Evolutionary conservation across 2,329 filamentous ascomycete genomes (phyloP), one percentile per base, ranked within the genome.

Genomic region (Monosporascus cannonballus): DNA sequence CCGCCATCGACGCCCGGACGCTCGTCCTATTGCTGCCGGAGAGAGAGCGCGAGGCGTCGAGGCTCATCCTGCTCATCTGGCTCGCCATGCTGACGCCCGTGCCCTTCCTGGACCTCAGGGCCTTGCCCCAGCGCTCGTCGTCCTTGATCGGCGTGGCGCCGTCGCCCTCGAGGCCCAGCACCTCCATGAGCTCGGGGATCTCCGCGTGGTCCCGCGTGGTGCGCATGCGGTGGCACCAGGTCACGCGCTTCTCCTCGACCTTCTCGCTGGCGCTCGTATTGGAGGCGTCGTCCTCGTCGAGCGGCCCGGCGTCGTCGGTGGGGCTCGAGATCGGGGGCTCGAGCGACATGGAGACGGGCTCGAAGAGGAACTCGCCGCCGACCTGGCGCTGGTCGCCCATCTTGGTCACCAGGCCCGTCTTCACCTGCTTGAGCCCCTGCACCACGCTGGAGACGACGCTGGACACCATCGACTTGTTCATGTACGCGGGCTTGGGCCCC

Each of bases 191-290:
- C 66, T 85, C 84, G 0, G 77, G 76, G 1, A 92, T 75, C 73
- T 91, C 88, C 1, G 81, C 80, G 65, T 95, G 90, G 59, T 92
- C 89, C 48, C 89, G 74, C 14, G 89, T 93, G 53, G 82, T 88
- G 64, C 76, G 77, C 89, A 95, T 95, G 27, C 89, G 78, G 70
- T 93, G 88, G 61, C 86, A 91, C 89, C 90, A 95, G 1, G 81
- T 84, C 27, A 89, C 79, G 51, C 73, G 73, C 70, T 87, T 87
- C 62, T 80, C 74, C 62, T 81, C 66, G 15, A 66, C 61, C 42
- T 57, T 57, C 49, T 61, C n/a, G 47, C 27, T 15, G 47, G 20
- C 17, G 30, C 44, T 17, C 17, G 25, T 24, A 20, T 30, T 20
- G 38, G 17, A 20, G 38, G 38, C 38, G n/a, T 51, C 56, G 42